A percentile compares a stretch with the other conserved stretches of the same genome.
Conservation (phyloP, 441 rosid species). For the Raphanus hybrid region DNA sequence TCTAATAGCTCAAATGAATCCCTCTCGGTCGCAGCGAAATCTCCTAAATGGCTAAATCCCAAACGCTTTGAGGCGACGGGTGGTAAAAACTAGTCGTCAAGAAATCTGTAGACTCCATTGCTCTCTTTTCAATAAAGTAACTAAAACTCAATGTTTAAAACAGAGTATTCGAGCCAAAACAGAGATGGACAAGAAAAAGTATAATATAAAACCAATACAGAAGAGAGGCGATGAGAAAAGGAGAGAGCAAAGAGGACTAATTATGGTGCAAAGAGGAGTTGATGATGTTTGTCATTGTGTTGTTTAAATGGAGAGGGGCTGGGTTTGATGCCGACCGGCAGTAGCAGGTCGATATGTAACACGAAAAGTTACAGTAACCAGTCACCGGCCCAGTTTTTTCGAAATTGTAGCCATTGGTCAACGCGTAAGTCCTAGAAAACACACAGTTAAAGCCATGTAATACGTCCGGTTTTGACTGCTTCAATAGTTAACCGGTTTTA, state of each 20-base stretch:
- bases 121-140: slow-evolving; percentile 46
- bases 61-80: slow-evolving; percentile 46
- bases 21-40: too few relatives aligned
- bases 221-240: neutral
- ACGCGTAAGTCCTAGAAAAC: neutral
- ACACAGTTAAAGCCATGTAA: too few relatives aligned
- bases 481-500: too few relatives aligned
- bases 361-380: slow-evolving; percentile 27
- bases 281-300: slow-evolving; percentile 27
- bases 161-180: neutral
- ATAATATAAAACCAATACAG: neutral
- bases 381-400: slow-evolving; percentile 40
- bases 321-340: slow-evolving; percentile 54
- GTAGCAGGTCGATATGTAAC: neutral
- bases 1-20: too few relatives aligned
- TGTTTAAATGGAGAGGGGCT: slow-evolving; percentile 12
- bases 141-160: slow-evolving; percentile 5
- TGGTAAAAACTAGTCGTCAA: slow-evolving; percentile 27
- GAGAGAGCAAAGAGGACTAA: too few relatives aligned
- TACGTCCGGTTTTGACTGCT: too few relatives aligned
- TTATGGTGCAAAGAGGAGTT: neutral
- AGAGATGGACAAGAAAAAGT: neutral
- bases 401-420: slow-evolving; percentile 13
- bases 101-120: slow-evolving; percentile 50
- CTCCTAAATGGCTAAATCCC: slow-evolving; percentile 26